Evolutionary conservation across 2,329 filamentous ascomycete genomes (phyloP).

Genomic region (Neonectria punicea): DNA sequence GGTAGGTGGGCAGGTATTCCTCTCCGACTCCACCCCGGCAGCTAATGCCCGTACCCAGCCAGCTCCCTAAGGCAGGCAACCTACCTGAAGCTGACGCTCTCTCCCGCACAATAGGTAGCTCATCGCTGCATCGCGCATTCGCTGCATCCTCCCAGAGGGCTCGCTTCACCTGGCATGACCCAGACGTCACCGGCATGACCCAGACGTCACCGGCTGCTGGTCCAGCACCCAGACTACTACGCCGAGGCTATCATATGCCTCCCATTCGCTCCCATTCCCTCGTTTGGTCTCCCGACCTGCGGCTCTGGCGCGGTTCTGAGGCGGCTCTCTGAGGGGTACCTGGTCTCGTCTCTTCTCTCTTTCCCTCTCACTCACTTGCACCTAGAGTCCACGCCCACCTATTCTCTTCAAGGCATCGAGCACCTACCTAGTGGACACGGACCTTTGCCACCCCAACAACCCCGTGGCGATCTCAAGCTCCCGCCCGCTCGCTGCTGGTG

Average conservation of each 20-base stretch:
- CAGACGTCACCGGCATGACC: not conserved
- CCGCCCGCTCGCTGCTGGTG: slow-evolving; percentile 2
- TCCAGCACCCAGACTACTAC: not conserved
- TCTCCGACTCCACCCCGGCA: not conserved
- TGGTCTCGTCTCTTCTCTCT: not conserved
- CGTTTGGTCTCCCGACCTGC: not conserved
- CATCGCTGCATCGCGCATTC: not conserved
- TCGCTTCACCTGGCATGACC: not conserved
- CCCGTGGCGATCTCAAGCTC: slow-evolving; percentile 1
- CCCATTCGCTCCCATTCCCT: not conserved
- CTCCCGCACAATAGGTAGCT: not conserved
- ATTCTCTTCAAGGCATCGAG: not conserved
- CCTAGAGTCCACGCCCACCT: not conserved
- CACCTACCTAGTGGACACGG: not conserved
- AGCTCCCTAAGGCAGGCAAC: not conserved
- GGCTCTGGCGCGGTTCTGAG: not conserved
- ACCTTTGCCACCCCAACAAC: not conserved
- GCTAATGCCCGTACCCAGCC: not conserved
- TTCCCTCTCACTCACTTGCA: too few species aligned
- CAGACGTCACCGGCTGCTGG: not conserved
- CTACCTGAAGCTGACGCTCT: not conserved
- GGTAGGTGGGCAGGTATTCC: not conserved
- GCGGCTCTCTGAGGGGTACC: not conserved
- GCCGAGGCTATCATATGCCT: not conserved
- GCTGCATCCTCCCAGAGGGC: not conserved